phyloP scores from a whole-genome alignment of 2,329 filamentous ascomycete species.

The Phialophora verrucosa region DNA sequence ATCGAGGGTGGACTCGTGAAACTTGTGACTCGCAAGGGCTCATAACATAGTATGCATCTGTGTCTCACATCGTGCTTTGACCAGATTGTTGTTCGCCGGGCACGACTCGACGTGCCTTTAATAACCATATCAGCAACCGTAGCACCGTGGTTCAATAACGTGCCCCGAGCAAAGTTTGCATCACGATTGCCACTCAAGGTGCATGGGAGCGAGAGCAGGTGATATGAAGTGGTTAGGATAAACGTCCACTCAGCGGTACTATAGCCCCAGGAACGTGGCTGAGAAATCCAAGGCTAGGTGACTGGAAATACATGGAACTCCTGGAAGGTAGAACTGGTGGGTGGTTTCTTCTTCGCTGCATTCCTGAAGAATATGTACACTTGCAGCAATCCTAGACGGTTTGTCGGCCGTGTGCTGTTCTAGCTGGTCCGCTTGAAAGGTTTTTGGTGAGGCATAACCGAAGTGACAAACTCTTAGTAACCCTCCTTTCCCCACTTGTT shows the following conservation, averaged over 20 bases:
- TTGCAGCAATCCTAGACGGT: background rate
- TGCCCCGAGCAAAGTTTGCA: background rate
- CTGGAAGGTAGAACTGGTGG: slow-evolving; percentile 1
- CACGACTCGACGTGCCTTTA: too few species aligned
- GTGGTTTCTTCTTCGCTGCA: slow-evolving; percentile 14
- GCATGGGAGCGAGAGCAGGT: background rate
- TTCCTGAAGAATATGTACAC: slow-evolving; percentile 20
- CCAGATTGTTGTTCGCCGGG: too few species aligned
- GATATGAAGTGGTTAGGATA: background rate
- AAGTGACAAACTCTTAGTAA: slow-evolving; percentile 57
- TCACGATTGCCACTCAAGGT: background rate
- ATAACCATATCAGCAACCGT: background rate
- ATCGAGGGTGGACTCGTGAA: background rate
- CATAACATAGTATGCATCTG: background rate
- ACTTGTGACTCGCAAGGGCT: background rate
- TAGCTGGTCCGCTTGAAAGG: slow-evolving; percentile 14
- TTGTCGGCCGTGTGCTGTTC: slow-evolving; percentile 2
- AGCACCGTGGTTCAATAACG: background rate
- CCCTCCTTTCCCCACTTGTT: slow-evolving; percentile 99
- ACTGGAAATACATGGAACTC: background rate
- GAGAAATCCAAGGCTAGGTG: background rate
- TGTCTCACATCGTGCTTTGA: background rate
- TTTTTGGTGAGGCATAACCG: background rate
- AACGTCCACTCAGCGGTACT: background rate
- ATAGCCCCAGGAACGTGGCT: background rate